Evolutionary conservation across 129 eudicot species (phyloP).

Genomic region (Arctium minus): DNA sequence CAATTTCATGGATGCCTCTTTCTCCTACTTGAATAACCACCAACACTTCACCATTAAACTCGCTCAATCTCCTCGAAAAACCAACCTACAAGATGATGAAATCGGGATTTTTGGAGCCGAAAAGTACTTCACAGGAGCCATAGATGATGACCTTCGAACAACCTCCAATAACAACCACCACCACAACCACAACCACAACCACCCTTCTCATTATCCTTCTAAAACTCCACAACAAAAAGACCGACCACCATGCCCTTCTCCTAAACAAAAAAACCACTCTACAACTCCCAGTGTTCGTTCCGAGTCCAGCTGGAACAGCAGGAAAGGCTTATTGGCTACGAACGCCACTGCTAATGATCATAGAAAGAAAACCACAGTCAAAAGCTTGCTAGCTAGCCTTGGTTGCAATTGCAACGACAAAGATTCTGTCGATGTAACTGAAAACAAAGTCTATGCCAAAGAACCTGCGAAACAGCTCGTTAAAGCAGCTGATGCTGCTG

Average conservation of each 20-base stretch:
- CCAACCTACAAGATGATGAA: constrained; percentile 52
- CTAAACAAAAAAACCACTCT: constrained; percentile 25
- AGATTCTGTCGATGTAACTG: constrained; percentile 40
- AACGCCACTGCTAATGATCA: constrained; percentile 27
- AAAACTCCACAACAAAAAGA: constrained; percentile 18
- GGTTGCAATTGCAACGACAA: constrained; percentile 57
- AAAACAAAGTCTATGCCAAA: constrained; percentile 18
- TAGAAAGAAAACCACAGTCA: constrained; percentile 33
- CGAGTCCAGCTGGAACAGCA: constrained; percentile 69
- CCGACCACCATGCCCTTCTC: constrained; percentile 14
- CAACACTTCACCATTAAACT: constrained; percentile 25
- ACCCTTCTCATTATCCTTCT: background rate
- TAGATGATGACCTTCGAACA: constrained; percentile 26
- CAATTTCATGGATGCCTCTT: constrained; percentile 41
- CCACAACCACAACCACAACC: background rate
- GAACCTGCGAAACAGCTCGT: constrained; percentile 13
- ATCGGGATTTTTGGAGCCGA: constrained; percentile 86
- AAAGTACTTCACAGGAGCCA: constrained; percentile 74
- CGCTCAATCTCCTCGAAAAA: constrained; percentile 14
- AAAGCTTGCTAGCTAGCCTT: constrained; percentile 44
- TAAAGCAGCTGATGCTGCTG: background rate
- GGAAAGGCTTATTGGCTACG: constrained; percentile 44
- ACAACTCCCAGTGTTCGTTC: constrained; percentile 65
- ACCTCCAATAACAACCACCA: background rate
- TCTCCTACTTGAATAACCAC: constrained; percentile 40